Base-by-base conservation (phyloP, 2,329 filamentous ascomycete genomes). In the Teratosphaeria destructans region DNA sequence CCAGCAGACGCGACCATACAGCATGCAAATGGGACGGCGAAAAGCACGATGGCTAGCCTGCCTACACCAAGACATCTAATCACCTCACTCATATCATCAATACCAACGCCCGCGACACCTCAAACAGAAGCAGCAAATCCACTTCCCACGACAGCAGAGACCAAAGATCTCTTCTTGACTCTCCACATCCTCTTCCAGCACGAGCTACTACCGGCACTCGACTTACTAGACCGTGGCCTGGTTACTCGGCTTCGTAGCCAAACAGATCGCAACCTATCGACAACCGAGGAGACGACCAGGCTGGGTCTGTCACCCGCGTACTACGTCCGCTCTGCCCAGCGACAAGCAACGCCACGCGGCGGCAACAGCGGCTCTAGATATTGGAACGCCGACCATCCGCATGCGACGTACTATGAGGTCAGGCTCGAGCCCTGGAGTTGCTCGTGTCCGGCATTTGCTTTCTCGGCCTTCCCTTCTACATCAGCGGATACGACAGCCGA, bases 181-280 rank as follows among this genome's bases (percentile, higher is more conserved):
- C 81, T 96, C 0, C 92, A 96, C 75, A 88, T 90, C 37, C 77
- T 96, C 14, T 95, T 95, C 69, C 91, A 91, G 0, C 83, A 84
- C 63, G 82, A 90, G 58, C 76, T 96, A 1, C 84, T 96, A 0
- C 89, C 90, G 2, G 90, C 93, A 0, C 80, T 99, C 2, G 92
- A 97, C 72, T 80, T 97, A 0, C 80, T 99, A 0, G 94, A 99
- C 72, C 83, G 90, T 29, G 77, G 81, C 2, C 81, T 94, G 0
- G 83, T 96, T 37, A 85, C 79, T 5, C 80, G 84, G 1, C 73
- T 80, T 6, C 37, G 39, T 5, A 4, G 58, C 6, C n/a, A 26
- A 53, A 52, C n/a, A 23, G n/a, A 43, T 16, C 19, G 34, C 10
- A 19, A 10, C 10, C 39, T n/a, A 37, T 6, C 49, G 27, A 52